phyloP scores from a whole-genome alignment of 2,329 filamentous ascomycete genomes.

The Nothomitra cinnamomea region DNA sequence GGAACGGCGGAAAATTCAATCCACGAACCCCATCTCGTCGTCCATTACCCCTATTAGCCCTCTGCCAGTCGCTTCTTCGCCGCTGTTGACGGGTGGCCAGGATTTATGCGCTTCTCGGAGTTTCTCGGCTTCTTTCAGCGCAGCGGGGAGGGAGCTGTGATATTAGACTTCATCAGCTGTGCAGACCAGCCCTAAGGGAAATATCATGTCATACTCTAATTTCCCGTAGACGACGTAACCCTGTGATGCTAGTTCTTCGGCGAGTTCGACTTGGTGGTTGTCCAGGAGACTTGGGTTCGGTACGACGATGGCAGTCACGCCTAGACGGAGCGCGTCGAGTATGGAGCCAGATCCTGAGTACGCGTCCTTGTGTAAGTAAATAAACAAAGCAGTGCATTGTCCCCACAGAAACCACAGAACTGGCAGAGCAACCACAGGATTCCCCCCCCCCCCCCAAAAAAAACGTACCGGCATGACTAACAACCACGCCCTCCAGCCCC shows the following conservation, averaged over 20 bases:
- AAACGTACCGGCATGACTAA: conserved; percentile 71
- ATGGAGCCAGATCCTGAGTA: conserved; percentile 63
- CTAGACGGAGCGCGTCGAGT: conserved; percentile 59
- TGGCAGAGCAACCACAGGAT: too few species aligned
- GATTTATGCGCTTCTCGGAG: conserved; percentile 24
- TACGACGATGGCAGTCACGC: conserved; percentile 70
- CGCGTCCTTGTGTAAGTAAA: neutral
- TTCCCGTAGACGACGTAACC: conserved; percentile 61
- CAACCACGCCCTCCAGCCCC: conserved; percentile 48
- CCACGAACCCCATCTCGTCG: conserved; percentile 39
- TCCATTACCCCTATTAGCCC: conserved; percentile 35
- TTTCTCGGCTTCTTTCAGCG: conserved; percentile 31
- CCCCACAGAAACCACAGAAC: too few species aligned
- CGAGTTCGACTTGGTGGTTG: conserved; percentile 84
- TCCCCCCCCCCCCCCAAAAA: too few species aligned
- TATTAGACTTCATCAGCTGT: too few species aligned
- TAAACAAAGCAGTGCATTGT: too few species aligned
- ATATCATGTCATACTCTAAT: conserved; percentile 47
- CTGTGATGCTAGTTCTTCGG: conserved; percentile 53
- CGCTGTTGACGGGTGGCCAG: conserved; percentile 34
- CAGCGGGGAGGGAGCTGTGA: conserved; percentile 27
- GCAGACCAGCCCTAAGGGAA: too few species aligned
- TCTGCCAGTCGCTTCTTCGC: conserved; percentile 23
- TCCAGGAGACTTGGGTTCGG: conserved; percentile 20
- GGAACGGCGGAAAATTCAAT: conserved; percentile 17